Evolutionary conservation across 768 basidiomycete genomes (phyloP), one percentile per base, ranked within the genome.

Genomic region (Mrakia hoshinonis): DNA sequence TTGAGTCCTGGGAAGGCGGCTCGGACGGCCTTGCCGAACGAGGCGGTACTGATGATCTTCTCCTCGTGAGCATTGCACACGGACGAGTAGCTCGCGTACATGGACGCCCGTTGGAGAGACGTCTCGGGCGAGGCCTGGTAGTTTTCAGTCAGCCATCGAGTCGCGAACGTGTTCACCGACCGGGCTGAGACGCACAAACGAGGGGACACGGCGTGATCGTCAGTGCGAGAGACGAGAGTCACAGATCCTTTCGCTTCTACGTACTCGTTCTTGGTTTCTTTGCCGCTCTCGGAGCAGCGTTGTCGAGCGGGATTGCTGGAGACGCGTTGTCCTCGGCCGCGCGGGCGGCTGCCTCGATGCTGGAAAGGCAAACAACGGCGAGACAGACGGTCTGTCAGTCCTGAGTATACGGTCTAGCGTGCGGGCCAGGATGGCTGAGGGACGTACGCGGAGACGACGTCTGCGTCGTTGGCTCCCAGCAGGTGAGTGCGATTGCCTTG

Each of bases 1-100:
- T 92, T 94, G 84, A 96, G 93, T 74, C 89, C 90, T 62, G 91
- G 91, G 81, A 92, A 96, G 79, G 91, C 93, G 68, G 90, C 85
- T 74, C 92, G 85, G 77, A 96, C 92, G 58, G 92, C 92, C 80
- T 96, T 96, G 73, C 93, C 93, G 76, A 96, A 84, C 1, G 92
- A 92, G 75, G 93, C 93, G 47, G 92, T 92, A 83, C 94, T 96
- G 82, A 95, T 91, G 77, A 94, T 91, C 67, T 68, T 68, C 15
- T 26, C 39, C 1, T 48, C 43, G 10, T 18, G 13, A 13, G 38
- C 54, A n/a, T 68, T 54, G 55, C 67, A 58, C 18, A 38, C 52
- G 13, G 67, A 34, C 9, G 26, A n/a, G n/a, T 68, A 68, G n/a
- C 54, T 60, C 1, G 67, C 67, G 67, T 54, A 68, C 38, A 68